Evolutionary conservation across 768 basidiomycete species (phyloP).

Genomic region (Suillus clintonianus): DNA sequence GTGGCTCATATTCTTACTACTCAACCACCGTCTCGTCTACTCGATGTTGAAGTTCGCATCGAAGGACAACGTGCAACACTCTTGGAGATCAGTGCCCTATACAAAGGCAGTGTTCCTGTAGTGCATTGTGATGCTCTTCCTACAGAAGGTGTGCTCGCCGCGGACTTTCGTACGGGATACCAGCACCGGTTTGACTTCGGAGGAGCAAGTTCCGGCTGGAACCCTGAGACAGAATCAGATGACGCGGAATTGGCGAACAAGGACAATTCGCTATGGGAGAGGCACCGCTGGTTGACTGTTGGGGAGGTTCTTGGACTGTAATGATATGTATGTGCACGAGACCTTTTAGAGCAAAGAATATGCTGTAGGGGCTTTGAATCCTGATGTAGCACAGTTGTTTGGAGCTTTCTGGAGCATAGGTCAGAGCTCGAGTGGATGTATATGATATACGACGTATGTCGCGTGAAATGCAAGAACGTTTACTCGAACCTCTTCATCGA

Average conservation of each 20-base stretch:
- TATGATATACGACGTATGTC: too few relatives aligned
- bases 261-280: constrained; percentile 21
- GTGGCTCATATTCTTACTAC: constrained; percentile 25
- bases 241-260: constrained; percentile 16
- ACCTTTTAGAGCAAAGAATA: too few relatives aligned
- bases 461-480: too few relatives aligned
- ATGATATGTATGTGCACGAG: neutral
- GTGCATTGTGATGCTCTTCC: constrained; percentile 17
- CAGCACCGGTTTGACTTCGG: constrained; percentile 17
- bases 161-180: constrained; percentile 15
- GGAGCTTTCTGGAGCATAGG: neutral
- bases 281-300: constrained; percentile 22
- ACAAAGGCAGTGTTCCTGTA: neutral
- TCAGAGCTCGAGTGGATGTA: too few relatives aligned
- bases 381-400: neutral
- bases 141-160: neutral
- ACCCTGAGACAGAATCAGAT: constrained; percentile 13
- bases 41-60: constrained; percentile 20
- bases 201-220: constrained; percentile 21
- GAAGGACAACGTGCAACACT: constrained; percentile 21
- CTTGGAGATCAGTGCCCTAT: constrained; percentile 15
- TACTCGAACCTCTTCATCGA: neutral
- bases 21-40: constrained; percentile 10
- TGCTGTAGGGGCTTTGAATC: neutral
- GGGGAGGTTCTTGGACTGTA: constrained; percentile 5